These are phyloP conservation scores for Neonectria punicea DNA, from an alignment of 2,329 filamentous ascomycete species.

Conservation along the genomic window DNA sequence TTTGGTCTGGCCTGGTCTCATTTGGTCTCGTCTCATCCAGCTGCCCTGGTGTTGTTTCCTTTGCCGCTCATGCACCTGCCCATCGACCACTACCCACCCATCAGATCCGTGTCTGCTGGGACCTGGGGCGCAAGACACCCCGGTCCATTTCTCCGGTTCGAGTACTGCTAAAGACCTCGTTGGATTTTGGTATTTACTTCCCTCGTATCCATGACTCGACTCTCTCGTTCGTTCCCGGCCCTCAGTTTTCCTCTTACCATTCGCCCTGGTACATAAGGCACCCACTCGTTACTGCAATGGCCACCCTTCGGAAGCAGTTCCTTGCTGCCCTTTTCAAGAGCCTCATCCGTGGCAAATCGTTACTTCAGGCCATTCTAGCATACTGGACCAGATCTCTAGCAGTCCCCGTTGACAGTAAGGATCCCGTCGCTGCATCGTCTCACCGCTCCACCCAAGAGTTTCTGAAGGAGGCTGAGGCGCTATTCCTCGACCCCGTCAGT, in stretches of 20 bases:
- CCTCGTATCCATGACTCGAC: conserved; percentile 35
- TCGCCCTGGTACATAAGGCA: conserved; percentile 53
- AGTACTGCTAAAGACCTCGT: conserved; percentile 23
- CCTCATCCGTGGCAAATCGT: conserved; percentile 67
- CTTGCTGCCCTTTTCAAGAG: conserved; percentile 66
- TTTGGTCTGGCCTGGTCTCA: conserved; percentile 25
- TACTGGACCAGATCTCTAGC: conserved; percentile 61
- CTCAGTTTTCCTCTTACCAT: conserved; percentile 23
- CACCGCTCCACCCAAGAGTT: conserved; percentile 59
- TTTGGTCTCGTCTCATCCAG: conserved; percentile 33
- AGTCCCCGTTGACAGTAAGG: conserved; percentile 43
- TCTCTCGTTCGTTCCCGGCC: not conserved
- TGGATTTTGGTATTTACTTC: conserved; percentile 41
- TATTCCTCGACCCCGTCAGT: conserved; percentile 60
- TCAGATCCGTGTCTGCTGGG: conserved; percentile 35
- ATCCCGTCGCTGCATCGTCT: conserved; percentile 31
- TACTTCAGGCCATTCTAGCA: conserved; percentile 66
- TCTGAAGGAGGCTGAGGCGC: conserved; percentile 64
- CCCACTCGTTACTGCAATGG: conserved; percentile 67
- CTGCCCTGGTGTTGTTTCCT: conserved; percentile 22
- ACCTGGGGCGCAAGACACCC: conserved; percentile 19
- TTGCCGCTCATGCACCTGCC: conserved; percentile 18
- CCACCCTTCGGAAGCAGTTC: conserved; percentile 64
- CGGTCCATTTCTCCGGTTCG: conserved; percentile 28
- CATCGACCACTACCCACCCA: conserved; percentile 29